phyloP scores from a whole-genome alignment of 441 rosid genomes.

The Populus hybrid region DNA sequence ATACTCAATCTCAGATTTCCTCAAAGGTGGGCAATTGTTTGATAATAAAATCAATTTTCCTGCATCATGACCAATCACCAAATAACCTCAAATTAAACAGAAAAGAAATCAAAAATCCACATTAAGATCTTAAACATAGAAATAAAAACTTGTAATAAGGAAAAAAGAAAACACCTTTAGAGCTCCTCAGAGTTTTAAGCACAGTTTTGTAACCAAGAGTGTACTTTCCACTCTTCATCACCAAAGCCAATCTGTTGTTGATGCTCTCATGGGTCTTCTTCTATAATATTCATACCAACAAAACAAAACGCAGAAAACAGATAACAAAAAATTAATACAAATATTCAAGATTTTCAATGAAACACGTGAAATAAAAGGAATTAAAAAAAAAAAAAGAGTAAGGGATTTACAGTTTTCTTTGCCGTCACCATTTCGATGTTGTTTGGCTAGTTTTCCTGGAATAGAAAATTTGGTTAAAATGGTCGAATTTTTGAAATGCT shows the following conservation, averaged over 20 bases:
- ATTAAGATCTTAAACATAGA: not conserved
- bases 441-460: not conserved
- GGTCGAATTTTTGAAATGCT: not conserved
- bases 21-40: slow-evolving; percentile 72
- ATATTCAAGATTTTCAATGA: not conserved
- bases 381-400: not conserved
- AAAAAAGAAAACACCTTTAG: slow-evolving; percentile 28
- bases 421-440: not conserved
- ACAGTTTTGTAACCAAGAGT: slow-evolving; percentile 63
- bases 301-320: not conserved
- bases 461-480: not conserved
- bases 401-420: not conserved
- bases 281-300: slow-evolving; percentile 18
- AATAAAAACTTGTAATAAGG: not conserved
- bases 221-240: slow-evolving; percentile 73
- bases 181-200: slow-evolving; percentile 38
- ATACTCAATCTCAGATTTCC: slow-evolving; percentile 82
- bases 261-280: slow-evolving; percentile 50
- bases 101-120: not conserved
- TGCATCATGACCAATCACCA: slow-evolving; percentile 10
- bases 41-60: slow-evolving; percentile 65
- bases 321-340: not conserved
- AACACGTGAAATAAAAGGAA: not conserved
- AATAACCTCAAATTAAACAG: not conserved
- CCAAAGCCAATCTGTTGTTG: slow-evolving; percentile 66